A percentile compares a stretch with the other conserved stretches of the same genome.
These are phyloP conservation scores for Pythium aquatile DNA, from an alignment of 352 stramenopile genomes.

Conservation along the genomic window DNA sequence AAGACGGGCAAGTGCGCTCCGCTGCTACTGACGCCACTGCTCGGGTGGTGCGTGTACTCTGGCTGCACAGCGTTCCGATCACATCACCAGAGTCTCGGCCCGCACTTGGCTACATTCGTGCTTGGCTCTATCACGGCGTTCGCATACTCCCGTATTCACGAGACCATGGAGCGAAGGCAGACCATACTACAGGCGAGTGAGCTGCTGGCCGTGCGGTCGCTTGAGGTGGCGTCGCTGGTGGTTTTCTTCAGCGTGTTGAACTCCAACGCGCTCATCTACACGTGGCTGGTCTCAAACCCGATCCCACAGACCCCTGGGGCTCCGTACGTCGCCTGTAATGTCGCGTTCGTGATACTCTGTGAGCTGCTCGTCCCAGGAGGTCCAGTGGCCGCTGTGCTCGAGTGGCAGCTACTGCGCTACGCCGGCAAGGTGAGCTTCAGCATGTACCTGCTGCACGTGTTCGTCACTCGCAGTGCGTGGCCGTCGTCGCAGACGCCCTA, in stretches of 20 bases:
- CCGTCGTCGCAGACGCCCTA: background rate
- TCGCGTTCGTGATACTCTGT: background rate
- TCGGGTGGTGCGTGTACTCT: background rate
- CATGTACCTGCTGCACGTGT: background rate
- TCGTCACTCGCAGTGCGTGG: background rate
- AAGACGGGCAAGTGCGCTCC: background rate
- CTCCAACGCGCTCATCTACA: background rate
- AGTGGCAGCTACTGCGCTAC: background rate
- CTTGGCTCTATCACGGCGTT: background rate
- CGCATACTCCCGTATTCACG: background rate
- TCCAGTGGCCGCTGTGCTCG: background rate
- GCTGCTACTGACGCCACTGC: background rate
- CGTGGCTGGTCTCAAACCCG: background rate
- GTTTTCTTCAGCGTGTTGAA: background rate
- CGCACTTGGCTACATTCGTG: background rate
- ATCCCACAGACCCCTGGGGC: background rate
- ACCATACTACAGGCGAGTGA: background rate
- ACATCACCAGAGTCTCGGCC: background rate
- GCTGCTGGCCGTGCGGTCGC: background rate
- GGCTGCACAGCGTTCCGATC: background rate
- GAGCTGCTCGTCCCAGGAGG: background rate
- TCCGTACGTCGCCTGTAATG: background rate
- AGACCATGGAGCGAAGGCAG: background rate
- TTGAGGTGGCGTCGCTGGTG: background rate
- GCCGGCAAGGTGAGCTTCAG: conserved; percentile 9